Base-by-base conservation (phyloP, 2,329 filamentous ascomycete genomes). In the Sporothrix humicola region DNA sequence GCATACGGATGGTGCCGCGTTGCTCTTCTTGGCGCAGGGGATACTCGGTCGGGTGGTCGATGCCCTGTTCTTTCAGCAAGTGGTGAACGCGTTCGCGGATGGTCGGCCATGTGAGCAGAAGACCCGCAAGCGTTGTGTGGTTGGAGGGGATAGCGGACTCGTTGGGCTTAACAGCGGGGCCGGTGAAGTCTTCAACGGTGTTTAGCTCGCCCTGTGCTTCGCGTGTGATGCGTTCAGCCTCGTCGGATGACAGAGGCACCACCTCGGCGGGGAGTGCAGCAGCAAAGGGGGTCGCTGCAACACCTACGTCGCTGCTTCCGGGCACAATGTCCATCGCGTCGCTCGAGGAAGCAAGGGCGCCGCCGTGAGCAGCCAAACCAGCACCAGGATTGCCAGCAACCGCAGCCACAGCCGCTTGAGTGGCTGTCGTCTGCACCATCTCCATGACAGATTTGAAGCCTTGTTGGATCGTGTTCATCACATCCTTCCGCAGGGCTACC, bases 91-190 rank as follows among this genome's bases (percentile, higher is more conserved):
- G 79, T 75, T 86, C 83, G 79, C 85, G 82, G 72, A 96, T 93
- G 0, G 90, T 87, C 0, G 87, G 87, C 90, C 92, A 94, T 65
- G 88, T 86, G 42, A 98, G 84, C 20, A 98, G 84, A 75, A 94
- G 89, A 69, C 96, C 93, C 0, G 94, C 94, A n/a, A 94, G 89
- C 0, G 95, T 98, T 0, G 93, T 97, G 79, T 98, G 95, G 77
- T 97, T 93, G 42, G 91, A 88, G 0, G 94, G 93, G 73, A 97
- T 93, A 1, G 92, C 89, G 15, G 92, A 88, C 76, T 90, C 87
- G 65, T 89, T 90, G 0, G 87, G 87, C 13, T 82, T 83, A 7
- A 88, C 86, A 12, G 85, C 82, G 8, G 85, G 85, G 8, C 86
- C 85, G 0, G 75, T 74, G 2, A 87, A 85, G 1, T 82, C 82